A percentile compares a stretch with the other conserved stretches of the same genome.
These are phyloP conservation scores for Castanopsis chinensis DNA, from an alignment of 306 rosid genomes.

Conservation along the genomic window DNA sequence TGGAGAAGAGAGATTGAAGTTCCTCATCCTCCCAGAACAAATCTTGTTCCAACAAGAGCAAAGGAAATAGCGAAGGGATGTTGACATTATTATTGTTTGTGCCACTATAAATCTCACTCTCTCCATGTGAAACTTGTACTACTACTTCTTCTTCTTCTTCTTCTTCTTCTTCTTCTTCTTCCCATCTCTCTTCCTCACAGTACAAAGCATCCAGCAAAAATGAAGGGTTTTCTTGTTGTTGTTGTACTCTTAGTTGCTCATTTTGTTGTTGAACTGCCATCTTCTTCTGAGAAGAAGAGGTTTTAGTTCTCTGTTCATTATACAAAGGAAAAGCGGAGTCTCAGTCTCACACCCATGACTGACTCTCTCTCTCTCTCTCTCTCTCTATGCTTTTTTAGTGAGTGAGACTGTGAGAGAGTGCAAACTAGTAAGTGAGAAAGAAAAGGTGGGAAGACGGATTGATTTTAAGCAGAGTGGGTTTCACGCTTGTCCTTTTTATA, in stretches of 20 bases:
- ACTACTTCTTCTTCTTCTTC: conserved; percentile 34
- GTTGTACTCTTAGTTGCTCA: conserved; percentile 21
- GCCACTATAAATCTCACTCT: conserved; percentile 31
- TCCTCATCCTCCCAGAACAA: conserved; percentile 76
- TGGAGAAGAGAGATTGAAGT: conserved; percentile 58
- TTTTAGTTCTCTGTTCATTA: conserved; percentile 45
- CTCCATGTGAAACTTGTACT: conserved; percentile 1
- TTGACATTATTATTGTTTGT: conserved; percentile 4
- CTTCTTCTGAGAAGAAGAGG: conserved; percentile 70
- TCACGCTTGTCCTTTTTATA: conserved; percentile 71
- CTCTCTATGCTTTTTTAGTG: background rate
- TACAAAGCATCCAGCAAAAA: conserved; percentile 61
- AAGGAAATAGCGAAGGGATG: conserved; percentile 39
- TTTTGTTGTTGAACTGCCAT: conserved; percentile 50
- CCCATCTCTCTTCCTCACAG: conserved; percentile 79
- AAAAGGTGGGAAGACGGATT: conserved; percentile 8
- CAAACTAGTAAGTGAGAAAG: conserved; percentile 15
- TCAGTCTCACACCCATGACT: conserved; percentile 35
- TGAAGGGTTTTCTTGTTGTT: conserved; percentile 33
- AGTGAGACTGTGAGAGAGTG: conserved; percentile 16
- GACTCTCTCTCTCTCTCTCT: background rate
- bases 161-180: conserved; percentile 36
- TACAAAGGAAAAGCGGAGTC: conserved; percentile 32
- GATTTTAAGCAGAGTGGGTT: conserved; percentile 55
- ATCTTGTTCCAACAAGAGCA: conserved; percentile 56